Base-by-base conservation (phyloP, 2,329 filamentous ascomycete species). In the Blumeria graminis region DNA sequence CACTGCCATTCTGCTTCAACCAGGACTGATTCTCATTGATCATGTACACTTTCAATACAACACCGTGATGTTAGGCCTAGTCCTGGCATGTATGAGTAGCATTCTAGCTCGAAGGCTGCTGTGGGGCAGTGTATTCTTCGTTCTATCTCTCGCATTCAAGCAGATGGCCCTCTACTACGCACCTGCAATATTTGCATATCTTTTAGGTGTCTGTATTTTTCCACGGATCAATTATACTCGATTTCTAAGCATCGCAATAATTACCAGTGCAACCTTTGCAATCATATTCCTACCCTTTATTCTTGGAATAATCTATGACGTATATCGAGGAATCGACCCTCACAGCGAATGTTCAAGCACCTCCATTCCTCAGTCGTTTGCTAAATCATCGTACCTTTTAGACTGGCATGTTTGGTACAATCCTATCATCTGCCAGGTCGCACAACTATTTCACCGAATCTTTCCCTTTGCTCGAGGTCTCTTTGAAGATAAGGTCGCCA, bases 121-220 rank as follows among this genome's bases (percentile, higher is more conserved):
- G 59, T 95, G 90, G 88, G 80, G 86, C 32, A 88, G 86, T 60
- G 78, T 94, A 58, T 94, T 94, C 71, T 98, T 98, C 63, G 92
- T 98, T 6, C 80, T 78, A 14, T 86, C 90, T 3, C 73, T 98
- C n/a, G 87, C 87, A 6, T 98, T 96, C 74, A 98, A 98, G 73
- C 92, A 98, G 69, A 98, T 98, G 93, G 90, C 90, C 0, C 75
- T 98, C 14, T 98, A 96, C 71, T 98, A 95, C 69, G 88, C 93
- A 3, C 89, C 93, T 13, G 82, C 83, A 18, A 82, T 96, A 57
- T 96, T 96, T 67, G 84, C 87, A 35, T 98, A 89, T 65, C 79
- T 98, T 1, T 73, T 96, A 0, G 92, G 90, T 8, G 80, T 82
- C 64, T 95, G 89, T 65, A 63, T 93, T n/a, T 82, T 81, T 60